A percentile compares a stretch with the other conserved stretches of the same genome.
Evolutionary conservation across 2,329 filamentous ascomycete species (phyloP).

Genomic region (Clathrospora elynae): DNA sequence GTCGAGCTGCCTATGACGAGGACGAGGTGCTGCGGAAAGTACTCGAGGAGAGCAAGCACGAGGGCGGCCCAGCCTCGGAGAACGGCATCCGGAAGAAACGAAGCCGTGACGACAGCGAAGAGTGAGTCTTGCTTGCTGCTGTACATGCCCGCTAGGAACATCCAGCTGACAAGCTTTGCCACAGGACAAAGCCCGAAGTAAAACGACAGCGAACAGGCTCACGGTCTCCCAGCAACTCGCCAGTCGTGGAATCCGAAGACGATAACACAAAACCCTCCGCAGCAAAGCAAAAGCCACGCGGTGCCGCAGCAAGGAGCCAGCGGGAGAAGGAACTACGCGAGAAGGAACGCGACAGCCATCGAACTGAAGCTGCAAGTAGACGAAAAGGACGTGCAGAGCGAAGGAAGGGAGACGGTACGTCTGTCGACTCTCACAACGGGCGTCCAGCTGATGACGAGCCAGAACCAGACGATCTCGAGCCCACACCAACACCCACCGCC

Average conservation of each 20-base stretch:
- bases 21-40: slow-evolving; percentile 86
- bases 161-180: slow-evolving; percentile 38
- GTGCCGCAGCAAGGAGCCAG: slow-evolving; percentile 56
- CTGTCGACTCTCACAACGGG: slow-evolving; percentile 17
- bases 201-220: slow-evolving; percentile 82
- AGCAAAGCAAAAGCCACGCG: slow-evolving; percentile 52
- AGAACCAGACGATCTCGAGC: slow-evolving; percentile 40
- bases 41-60: slow-evolving; percentile 93
- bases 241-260: slow-evolving; percentile 73
- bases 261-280: slow-evolving; percentile 57
- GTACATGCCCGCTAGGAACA: slow-evolving; percentile 3
- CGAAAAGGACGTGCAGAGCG: slow-evolving; percentile 82
- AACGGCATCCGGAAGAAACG: slow-evolving; percentile 73
- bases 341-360: slow-evolving; percentile 72
- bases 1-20: slow-evolving; percentile 93
- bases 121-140: slow-evolving; percentile 65
- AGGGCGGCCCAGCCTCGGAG: slow-evolving; percentile 64
- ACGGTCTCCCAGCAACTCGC: slow-evolving; percentile 52
- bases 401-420: slow-evolving; percentile 77
- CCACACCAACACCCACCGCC: slow-evolving; percentile 26
- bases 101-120: slow-evolving; percentile 87
- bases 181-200: slow-evolving; percentile 69
- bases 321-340: slow-evolving; percentile 66
- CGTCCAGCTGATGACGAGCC: slow-evolving; percentile 25
- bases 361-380: slow-evolving; percentile 75